Evolutionary conservation across 257 asterid genomes (phyloP).

Genomic region (Solanum appendiculatum): DNA sequence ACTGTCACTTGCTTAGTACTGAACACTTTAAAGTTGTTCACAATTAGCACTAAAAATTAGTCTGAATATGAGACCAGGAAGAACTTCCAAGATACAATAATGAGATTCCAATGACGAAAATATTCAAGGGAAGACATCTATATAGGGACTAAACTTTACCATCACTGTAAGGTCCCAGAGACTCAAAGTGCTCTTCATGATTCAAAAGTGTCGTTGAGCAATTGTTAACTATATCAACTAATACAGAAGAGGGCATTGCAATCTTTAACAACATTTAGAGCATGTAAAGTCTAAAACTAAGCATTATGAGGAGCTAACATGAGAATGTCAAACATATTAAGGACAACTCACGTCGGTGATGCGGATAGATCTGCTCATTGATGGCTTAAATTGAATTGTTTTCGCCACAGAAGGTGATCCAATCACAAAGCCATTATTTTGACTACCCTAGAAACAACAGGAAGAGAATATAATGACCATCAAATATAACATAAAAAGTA

Average conservation of each 20-base stretch:
- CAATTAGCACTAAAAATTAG: not conserved
- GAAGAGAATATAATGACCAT: constrained; percentile 11
- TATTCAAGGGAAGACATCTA: not conserved
- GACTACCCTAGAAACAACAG: constrained; percentile 37
- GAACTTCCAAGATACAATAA: not conserved
- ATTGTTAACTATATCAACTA: not conserved
- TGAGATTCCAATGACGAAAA: not conserved
- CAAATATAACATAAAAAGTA: not conserved
- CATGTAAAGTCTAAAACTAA: not conserved
- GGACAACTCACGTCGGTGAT: constrained; percentile 44
- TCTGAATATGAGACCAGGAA: not conserved
- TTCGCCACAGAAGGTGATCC: constrained; percentile 35
- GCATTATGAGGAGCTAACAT: not conserved
- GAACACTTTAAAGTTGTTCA: not conserved
- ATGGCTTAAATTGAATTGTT: constrained; percentile 25
- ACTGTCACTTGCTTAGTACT: not conserved
- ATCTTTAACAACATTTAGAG: not conserved
- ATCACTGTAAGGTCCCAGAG: not conserved
- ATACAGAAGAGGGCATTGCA: not conserved
- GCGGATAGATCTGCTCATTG: constrained; percentile 24
- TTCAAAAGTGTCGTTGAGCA: not conserved
- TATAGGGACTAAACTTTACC: not conserved
- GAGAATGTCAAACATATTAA: not conserved
- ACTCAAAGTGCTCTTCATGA: not conserved
- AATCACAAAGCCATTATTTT: constrained; percentile 27